These are phyloP conservation scores for Pythium angustatum DNA, from an alignment of 352 stramenopile species.

Conservation along the genomic window DNA sequence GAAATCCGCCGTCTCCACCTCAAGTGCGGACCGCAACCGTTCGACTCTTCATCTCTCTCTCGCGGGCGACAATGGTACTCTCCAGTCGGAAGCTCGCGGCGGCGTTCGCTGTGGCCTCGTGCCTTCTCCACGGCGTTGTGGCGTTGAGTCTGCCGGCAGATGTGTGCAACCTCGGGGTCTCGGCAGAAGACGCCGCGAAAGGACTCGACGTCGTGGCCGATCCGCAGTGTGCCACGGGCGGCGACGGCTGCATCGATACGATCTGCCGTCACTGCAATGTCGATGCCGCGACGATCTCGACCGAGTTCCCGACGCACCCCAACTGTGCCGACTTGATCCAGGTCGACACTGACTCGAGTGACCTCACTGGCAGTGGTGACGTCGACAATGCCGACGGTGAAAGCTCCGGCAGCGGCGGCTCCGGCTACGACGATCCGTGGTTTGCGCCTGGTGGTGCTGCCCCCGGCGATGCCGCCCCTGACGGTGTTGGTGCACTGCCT, in stretches of 20 bases:
- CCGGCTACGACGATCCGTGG: not conserved
- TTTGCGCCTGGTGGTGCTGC: too few relatives aligned
- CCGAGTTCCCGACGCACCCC: not conserved
- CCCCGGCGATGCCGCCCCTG: too few relatives aligned
- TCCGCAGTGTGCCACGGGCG: not conserved
- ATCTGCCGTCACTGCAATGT: not conserved
- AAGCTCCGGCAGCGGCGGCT: not conserved
- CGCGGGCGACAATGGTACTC: too few relatives aligned
- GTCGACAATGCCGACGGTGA: too few relatives aligned
- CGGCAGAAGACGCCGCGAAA: not conserved
- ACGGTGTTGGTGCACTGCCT: not conserved
- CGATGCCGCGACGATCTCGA: not conserved
- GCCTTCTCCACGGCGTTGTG: not conserved
- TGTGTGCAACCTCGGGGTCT: not conserved
- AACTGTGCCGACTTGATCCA: not conserved
- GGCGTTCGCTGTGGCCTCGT: too few relatives aligned
- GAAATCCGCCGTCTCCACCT: too few relatives aligned
- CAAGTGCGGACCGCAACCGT: too few relatives aligned
- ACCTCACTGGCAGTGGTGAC: too few relatives aligned
- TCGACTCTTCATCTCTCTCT: too few relatives aligned
- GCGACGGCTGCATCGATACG: not conserved
- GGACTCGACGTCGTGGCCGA: not conserved
- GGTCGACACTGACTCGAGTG: too few relatives aligned
- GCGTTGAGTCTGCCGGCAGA: not conserved
- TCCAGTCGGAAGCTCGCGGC: too few relatives aligned